Evolutionary conservation across 2,329 filamentous ascomycete species (phyloP).

Genomic region (Ceratocystis variospora): DNA sequence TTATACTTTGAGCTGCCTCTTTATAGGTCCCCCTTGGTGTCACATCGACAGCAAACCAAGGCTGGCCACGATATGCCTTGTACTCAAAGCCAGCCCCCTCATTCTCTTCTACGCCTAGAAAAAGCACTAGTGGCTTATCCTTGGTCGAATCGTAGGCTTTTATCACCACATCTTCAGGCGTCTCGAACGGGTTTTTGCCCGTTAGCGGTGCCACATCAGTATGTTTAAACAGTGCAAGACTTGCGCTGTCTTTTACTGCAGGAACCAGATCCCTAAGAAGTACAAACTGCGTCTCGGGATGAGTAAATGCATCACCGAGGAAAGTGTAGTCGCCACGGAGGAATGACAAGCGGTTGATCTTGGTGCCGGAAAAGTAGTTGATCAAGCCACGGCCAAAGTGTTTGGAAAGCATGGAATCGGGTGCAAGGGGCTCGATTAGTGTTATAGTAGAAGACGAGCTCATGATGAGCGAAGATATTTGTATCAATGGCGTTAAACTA

Average conservation of each 20-base stretch:
- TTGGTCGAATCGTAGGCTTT: conserved; percentile 58
- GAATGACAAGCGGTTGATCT: conserved; percentile 68
- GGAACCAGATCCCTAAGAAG: conserved; percentile 68
- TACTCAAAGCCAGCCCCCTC: conserved; percentile 39
- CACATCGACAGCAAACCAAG: conserved; percentile 82
- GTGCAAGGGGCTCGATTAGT: conserved; percentile 27
- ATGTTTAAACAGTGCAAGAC: conserved; percentile 55
- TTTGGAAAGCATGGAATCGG: conserved; percentile 53
- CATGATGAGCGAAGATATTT: conserved; percentile 3
- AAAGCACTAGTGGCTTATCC: conserved; percentile 59
- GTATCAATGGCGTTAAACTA: neutral
- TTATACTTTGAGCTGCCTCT: conserved; percentile 43
- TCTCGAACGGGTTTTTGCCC: conserved; percentile 55
- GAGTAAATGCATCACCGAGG: conserved; percentile 50
- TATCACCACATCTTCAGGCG: conserved; percentile 58
- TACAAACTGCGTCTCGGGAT: conserved; percentile 57
- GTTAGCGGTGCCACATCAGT: conserved; percentile 58
- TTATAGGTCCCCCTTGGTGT: conserved; percentile 54
- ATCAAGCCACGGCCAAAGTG: conserved; percentile 68
- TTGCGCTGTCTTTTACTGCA: conserved; percentile 39
- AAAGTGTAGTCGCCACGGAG: conserved; percentile 58
- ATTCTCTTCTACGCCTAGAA: conserved; percentile 68
- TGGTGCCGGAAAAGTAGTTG: conserved; percentile 73
- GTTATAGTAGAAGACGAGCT: conserved; percentile 3
- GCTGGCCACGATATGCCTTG: conserved; percentile 60